Base-by-base conservation (phyloP, 805 yeast species). In the Candida stauntonica region DNA sequence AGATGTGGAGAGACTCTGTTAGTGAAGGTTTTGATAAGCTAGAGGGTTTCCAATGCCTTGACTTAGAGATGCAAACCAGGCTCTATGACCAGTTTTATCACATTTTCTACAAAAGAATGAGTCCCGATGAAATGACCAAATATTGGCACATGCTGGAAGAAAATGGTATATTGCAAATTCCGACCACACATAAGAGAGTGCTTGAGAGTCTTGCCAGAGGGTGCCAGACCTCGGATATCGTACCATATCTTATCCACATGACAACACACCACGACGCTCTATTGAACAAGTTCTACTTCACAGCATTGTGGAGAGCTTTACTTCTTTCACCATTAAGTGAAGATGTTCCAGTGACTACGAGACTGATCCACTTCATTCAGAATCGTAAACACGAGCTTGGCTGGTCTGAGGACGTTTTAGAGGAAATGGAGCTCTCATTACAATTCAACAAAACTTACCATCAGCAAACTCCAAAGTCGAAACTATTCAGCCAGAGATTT, bases 71-170 rank as follows among this genome's bases (percentile, higher is more conserved):
- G 28, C 14, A 36, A 15, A 15, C 24, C n/a, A 35, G 41, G 7
- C 33, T 42, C 14, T 50, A 43, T 20, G 34, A 44, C 4, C 16
- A 28, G 13, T 14, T 52, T 5, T 50, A 46, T 18, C 33, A 24
- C 6, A 23, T 33, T 2, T 16, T 41, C 9, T 19, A 33, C 28
- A 32, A 36, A 17, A 42, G 28, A 17, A 38, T 51, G 46, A 30
- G 18, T 8, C 17, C 43, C 12, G 17, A 30, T 2, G 51, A 51
- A 17, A 18, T 45, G 23, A 9, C 29, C 7, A 36, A 23, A 17
- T 48, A 41, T 17, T 11, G 15, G 12, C 14, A 26, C 12, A 26
- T 26, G 46, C 7, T 17, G 31, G 8, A 15, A 41, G 17, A 36
- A 4, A 42, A 34, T 21, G 48, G 47, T 6, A 27, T 38, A n/a